These are phyloP conservation scores for Oligophagozyma castellii DNA, from an alignment of 1,139 yeast genomes.

Conservation along the genomic window DNA sequence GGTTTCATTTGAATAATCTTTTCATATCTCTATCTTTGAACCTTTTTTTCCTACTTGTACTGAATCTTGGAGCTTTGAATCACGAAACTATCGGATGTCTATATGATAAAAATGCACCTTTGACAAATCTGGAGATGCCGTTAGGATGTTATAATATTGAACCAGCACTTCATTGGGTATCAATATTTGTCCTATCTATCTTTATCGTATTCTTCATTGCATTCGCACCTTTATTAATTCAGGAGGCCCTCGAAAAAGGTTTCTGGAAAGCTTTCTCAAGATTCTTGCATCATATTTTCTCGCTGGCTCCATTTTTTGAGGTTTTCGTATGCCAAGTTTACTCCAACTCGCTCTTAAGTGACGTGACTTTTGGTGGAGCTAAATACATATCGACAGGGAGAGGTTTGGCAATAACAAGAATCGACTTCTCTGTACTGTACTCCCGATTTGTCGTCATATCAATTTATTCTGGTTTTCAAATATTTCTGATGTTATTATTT, in stretches of 20 bases:
- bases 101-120: slow-evolving; percentile 39
- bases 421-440: slow-evolving; percentile 45
- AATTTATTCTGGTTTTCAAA: slow-evolving; percentile 50
- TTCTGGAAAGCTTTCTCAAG: slow-evolving; percentile 46
- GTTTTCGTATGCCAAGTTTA: slow-evolving; percentile 80
- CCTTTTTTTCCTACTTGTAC: slow-evolving; percentile 50
- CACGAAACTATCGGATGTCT: slow-evolving; percentile 48
- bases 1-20: slow-evolving; percentile 73
- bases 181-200: slow-evolving; percentile 66
- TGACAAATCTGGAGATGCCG: slow-evolving; percentile 50
- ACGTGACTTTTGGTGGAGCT: slow-evolving; percentile 73
- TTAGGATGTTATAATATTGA: slow-evolving; percentile 61
- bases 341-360: slow-evolving; percentile 54
- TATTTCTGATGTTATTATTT: slow-evolving; percentile 45
- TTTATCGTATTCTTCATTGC: slow-evolving; percentile 76
- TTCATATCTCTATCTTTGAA: slow-evolving; percentile 67
- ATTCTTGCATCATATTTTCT: slow-evolving; percentile 48
- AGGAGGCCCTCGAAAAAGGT: slow-evolving; percentile 72
- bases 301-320: slow-evolving; percentile 74
- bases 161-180: slow-evolving; percentile 72
- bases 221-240: slow-evolving; percentile 64
- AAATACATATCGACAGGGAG: slow-evolving; percentile 74
- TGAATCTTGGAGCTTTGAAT: slow-evolving; percentile 54
- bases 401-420: slow-evolving; percentile 66
- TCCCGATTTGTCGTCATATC: slow-evolving; percentile 51